Base-by-base conservation (phyloP, 805 yeast genomes). In the Lachancea mirantina region DNA sequence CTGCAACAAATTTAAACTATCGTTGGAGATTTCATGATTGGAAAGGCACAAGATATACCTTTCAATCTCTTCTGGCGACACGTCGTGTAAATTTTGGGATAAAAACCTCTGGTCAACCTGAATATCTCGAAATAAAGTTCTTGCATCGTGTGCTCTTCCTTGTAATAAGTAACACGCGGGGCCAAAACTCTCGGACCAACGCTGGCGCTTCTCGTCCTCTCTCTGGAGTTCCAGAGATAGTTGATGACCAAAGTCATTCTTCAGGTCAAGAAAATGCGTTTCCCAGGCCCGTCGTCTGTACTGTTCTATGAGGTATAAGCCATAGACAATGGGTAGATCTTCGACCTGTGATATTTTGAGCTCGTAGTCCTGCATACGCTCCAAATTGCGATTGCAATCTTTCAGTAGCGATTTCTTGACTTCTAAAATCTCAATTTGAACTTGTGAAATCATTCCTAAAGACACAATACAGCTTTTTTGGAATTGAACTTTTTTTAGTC, bases 311-410 rank as follows among this genome's bases (percentile, higher is more conserved):
- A 79, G 40, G 53, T 74, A 69, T n/a, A 79, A 61, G 1, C 92
- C 92, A 50, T 81, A 79, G 1, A 81, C 55, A 8, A 81, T 50
- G 0, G 94, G 94, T 17, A 83, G 49, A 50, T 83, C 92, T 9
- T 73, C 64, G 1, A 79, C 73, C 20, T 54, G 54, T 3, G 68
- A 55, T 17, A 51, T 46, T 11, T 41, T 36, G 8, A 48, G 28
- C 34, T 52, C 52, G 8, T 32, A 37, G 7, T 38, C 34, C 35
- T 55, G 55, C 19, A 50, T 47, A 6, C 19, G 19, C 9, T 50
- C 42, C 14, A 67, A 39, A 26, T 51, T 51, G 10, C 43, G 49
- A 7, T 56, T 43, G 23, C 65, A 46, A 5, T 61, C 64, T 14
- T 46, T 50, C 4, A 54, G 39, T 8, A 68, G 32, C 2, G 36